A percentile compares a stretch with the other conserved stretches of the same genome.
Evolutionary conservation across 495 filamentous ascomycete genomes (phyloP).

Genomic region (Xylaria grammica): DNA sequence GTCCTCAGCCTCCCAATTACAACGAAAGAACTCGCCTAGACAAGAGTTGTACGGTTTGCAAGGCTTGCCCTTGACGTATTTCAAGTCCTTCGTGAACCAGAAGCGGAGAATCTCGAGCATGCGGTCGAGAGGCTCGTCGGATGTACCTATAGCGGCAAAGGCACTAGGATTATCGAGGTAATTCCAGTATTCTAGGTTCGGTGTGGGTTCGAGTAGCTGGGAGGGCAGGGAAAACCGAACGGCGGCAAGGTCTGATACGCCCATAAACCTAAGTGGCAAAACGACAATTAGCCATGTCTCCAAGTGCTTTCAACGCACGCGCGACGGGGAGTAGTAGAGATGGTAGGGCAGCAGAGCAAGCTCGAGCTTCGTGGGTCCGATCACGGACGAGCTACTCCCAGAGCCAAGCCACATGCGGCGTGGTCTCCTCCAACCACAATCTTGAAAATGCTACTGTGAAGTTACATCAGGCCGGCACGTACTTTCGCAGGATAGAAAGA

Average conservation of each 20-base stretch:
- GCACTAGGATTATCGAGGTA: constrained; percentile 95
- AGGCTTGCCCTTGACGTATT: constrained; percentile 97
- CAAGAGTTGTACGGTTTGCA: constrained; percentile 99
- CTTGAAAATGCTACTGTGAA: background rate
- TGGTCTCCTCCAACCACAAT: background rate
- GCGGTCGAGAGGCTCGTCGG: constrained; percentile 85
- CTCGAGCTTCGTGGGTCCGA: constrained; percentile 5
- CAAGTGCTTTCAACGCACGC: background rate
- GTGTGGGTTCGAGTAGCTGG: constrained; percentile 92
- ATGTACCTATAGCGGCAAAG: constrained; percentile 94
- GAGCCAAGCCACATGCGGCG: background rate
- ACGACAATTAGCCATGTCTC: constrained; percentile 5
- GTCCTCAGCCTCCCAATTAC: constrained; percentile 91
- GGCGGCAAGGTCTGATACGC: constrained; percentile 91
- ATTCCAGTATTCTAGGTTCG: constrained; percentile 98
- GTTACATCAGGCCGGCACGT: constrained; percentile 36
- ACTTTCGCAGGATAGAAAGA: constrained; percentile 81
- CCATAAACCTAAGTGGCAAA: constrained; percentile 71
- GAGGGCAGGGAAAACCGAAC: constrained; percentile 96
- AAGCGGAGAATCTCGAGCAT: constrained; percentile 93
- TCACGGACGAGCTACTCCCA: background rate
- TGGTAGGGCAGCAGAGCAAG: background rate
- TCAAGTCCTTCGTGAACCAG: constrained; percentile 99
- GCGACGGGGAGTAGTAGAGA: background rate
- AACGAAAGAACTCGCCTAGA: constrained; percentile 97